Base-by-base conservation (phyloP, 2,329 filamentous ascomycete species). In the Thyridium curvatum region DNA sequence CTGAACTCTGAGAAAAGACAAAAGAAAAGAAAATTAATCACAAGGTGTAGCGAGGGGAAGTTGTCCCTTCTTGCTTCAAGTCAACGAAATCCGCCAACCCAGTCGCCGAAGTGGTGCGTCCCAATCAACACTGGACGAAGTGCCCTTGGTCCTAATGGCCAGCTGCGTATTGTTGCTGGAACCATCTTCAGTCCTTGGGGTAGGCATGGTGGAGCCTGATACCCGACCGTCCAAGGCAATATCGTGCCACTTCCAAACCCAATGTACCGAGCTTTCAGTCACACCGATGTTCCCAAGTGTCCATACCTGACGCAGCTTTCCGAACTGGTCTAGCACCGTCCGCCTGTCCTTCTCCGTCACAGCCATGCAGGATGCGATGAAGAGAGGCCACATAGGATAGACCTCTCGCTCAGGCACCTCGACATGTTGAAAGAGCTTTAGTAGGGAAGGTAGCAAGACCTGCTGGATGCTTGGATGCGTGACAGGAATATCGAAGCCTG, bases 361-460 rank as follows among this genome's bases (percentile, higher is more conserved):
- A 7, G 18, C 32, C 32, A 34, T 34, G 16, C 32, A 34, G 8
- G 32, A 34, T 6, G 32, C 16, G 13, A 34, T 34, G 16, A 34
- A 34, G 32, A 34, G 32, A 6, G 32, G 32, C 32, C 32, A 34
- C 32, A 34, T 34, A 15, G 32, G 32, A 14, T 34, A 34, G 6
- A 34, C 14, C 16, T 15, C 32, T 12, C 14, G 32, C 32, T 34
- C 32, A 18, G 10, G 32, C 14, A 34, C 32, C 12, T 34, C 32
- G 12, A 34, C 14, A 15, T 18, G 32, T 12, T 13, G 6, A 14
- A 34, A 34, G 7, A 34, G 32, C 13, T 18, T 18, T 8, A 34
- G 18, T 7, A 34, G 12, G 6, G 32, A 15, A 4, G 32, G 32
- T 7, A 34, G 13, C n/a, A 18, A 17, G 7, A 18, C 16, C 18